Base-by-base conservation (phyloP, 495 filamentous ascomycete genomes). In the Arthonia radiata region DNA sequence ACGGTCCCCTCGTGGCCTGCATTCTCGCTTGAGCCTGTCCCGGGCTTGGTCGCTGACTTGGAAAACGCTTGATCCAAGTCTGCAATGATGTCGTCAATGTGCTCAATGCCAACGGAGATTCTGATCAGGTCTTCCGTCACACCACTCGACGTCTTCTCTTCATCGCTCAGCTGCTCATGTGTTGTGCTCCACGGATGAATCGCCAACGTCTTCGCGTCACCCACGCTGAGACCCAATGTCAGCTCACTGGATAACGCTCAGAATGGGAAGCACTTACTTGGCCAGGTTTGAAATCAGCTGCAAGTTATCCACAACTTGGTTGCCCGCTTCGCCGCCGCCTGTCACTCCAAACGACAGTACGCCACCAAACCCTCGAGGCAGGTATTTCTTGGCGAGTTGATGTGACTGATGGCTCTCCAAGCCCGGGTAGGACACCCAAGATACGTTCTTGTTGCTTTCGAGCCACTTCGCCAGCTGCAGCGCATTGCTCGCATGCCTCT, bases 171-270 rank as follows among this genome's bases (percentile, higher is more conserved):
- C 51, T 94, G 86, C 56, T 93, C 79, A 48, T 97, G 86, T 6
- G 86, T 97, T 11, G 86, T 94, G 4, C 70, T 74, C 78, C 79
- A 86, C 2, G 86, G 86, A 49, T 97, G 89, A 34, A 97, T 92
- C 11, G 83, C 83, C 26, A 97, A 59, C 12, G 86, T 97, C 61
- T 73, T 76, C 23, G 63, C 64, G 40, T 72, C 67, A 15, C 67
- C 67, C 21, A 72, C 66, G 46, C 63, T 69, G 28, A 17, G n/a
- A n/a, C n/a, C n/a, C n/a, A n/a, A n/a, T n/a, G n/a, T n/a, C n/a
- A n/a, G n/a, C n/a, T n/a, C n/a, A n/a, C n/a, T n/a, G n/a, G n/a
- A n/a, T n/a, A n/a, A n/a, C n/a, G n/a, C n/a, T n/a, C n/a, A n/a
- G n/a, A n/a, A n/a, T n/a, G n/a, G n/a, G n/a, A n/a, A 30, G 24